Percentiles rank a stretch among this genome's conserved stretches.
phyloP scores from a whole-genome alignment of 1,139 yeast species.

The Hansenula sp. region DNA sequence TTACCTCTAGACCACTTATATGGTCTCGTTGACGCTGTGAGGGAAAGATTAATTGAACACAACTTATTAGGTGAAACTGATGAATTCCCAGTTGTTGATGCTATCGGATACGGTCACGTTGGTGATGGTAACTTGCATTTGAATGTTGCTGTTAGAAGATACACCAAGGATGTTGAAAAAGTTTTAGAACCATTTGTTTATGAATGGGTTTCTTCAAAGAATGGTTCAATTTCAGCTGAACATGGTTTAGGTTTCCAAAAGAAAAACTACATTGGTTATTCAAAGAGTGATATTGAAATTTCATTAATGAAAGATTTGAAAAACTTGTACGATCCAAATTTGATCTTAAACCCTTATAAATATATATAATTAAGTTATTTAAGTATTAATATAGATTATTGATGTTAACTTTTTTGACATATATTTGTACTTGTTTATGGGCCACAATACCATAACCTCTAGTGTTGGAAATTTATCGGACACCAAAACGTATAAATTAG shows the following conservation, averaged over 20 bases:
- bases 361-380: constrained; percentile 44
- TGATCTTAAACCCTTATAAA: constrained; percentile 90
- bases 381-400: too few species aligned
- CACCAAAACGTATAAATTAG: too few species aligned
- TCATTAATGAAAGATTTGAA: constrained; percentile 72
- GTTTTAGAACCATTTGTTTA: constrained; percentile 89
- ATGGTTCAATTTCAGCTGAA: constrained; percentile 93
- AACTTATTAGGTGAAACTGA: constrained; percentile 65
- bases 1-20: constrained; percentile 78
- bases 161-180: constrained; percentile 69
- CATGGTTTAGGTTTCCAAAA: constrained; percentile 97
- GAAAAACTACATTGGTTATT: constrained; percentile 80
- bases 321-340: constrained; percentile 81
- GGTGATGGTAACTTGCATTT: constrained; percentile 96
- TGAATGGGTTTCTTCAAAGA: constrained; percentile 73
- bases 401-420: too few species aligned
- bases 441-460: background rate
- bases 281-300: constrained; percentile 69
- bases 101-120: constrained; percentile 92
- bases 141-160: constrained; percentile 85
- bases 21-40: constrained; percentile 71
- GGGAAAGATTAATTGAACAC: constrained; percentile 49
- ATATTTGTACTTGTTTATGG: background rate
- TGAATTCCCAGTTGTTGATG: constrained; percentile 72
- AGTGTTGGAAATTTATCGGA: too few species aligned